Evolutionary conservation across 345 rosid species (phyloP).

Genomic region (Camelina sativa): DNA sequence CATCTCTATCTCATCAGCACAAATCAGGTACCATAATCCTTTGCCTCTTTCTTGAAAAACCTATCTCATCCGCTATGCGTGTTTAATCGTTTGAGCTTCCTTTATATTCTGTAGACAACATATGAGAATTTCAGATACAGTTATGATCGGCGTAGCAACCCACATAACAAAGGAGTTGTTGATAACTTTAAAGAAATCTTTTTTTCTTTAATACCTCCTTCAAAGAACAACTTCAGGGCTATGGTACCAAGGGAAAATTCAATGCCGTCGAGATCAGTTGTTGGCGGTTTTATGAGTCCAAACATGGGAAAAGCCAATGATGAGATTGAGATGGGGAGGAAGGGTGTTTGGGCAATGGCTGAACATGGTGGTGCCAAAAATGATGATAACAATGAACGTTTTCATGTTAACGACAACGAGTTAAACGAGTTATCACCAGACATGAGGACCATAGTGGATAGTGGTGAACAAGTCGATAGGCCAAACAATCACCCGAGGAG

Average conservation of each 20-base stretch:
- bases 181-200: conserved; percentile 79
- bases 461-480: conserved; percentile 54
- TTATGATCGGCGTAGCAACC: conserved; percentile 74
- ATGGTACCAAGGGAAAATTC: conserved; percentile 64
- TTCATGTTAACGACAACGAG: conserved; percentile 79
- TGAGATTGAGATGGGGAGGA: conserved; percentile 95
- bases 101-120: conserved; percentile 68
- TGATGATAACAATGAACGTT: conserved; percentile 50
- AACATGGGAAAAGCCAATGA: conserved; percentile 77
- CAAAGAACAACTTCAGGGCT: conserved; percentile 79
- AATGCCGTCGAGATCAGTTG: conserved; percentile 58
- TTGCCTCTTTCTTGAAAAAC: not conserved
- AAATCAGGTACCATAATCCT: conserved; percentile 66
- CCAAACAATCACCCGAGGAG: conserved; percentile 66
- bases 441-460: conserved; percentile 51
- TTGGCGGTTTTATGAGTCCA: conserved; percentile 89
- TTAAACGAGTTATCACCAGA: conserved; percentile 69
- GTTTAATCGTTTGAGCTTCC: not conserved
- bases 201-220: conserved; percentile 62
- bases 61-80: not conserved
- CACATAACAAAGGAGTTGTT: conserved; percentile 73
- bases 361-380: conserved; percentile 57
- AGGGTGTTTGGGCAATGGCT: conserved; percentile 81
- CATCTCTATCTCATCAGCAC: conserved; percentile 79
- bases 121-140: conserved; percentile 82